A percentile compares a stretch with the other conserved stretches of the same genome.
These are phyloP conservation scores for Lasiosphaeria miniovina DNA, from an alignment of 495 filamentous ascomycete genomes.

Conservation along the genomic window DNA sequence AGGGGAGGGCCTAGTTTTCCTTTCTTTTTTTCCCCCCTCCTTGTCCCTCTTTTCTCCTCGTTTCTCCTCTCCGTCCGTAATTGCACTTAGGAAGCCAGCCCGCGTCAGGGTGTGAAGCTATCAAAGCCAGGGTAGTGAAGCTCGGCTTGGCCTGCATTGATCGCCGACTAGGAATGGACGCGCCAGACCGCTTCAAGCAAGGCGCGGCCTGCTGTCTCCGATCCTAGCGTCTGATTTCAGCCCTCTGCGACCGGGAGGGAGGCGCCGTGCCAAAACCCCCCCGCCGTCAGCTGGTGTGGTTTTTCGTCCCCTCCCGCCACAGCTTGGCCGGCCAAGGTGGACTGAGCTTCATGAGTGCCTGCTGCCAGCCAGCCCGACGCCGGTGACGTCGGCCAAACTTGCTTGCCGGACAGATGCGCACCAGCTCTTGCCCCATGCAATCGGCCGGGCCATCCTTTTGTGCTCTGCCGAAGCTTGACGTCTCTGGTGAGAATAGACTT, in stretches of 20 bases:
- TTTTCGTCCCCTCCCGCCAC: not conserved
- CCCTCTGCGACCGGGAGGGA: conserved; percentile 5
- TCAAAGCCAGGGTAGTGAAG: conserved; percentile 2
- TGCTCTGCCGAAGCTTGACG: no score
- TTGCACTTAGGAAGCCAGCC: not conserved
- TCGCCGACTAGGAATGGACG: conserved; percentile 30
- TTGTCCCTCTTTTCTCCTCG: not conserved
- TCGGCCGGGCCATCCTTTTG: no score
- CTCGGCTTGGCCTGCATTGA: conserved; percentile 23
- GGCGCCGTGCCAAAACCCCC: not conserved
- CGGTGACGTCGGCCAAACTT: no score
- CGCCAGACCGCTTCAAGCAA: conserved; percentile 26
- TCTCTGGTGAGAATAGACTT: no score
- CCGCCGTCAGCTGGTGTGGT: conserved; percentile 1
- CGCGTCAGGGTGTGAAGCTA: conserved; percentile 16
- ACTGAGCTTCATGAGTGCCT: no score
- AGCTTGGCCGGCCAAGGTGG: no score
- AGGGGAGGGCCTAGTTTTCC: not conserved
- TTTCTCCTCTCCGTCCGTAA: not conserved
- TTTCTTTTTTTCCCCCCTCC: conserved; percentile 9
- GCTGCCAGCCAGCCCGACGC: no score
- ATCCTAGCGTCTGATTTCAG: conserved; percentile 28
- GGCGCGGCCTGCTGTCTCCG: conserved; percentile 21
- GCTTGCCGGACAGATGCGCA: no score
- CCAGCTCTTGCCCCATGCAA: no score